Evolutionary conservation across 768 basidiomycete genomes (phyloP).

Genomic region (Pleurotus eryngii): DNA sequence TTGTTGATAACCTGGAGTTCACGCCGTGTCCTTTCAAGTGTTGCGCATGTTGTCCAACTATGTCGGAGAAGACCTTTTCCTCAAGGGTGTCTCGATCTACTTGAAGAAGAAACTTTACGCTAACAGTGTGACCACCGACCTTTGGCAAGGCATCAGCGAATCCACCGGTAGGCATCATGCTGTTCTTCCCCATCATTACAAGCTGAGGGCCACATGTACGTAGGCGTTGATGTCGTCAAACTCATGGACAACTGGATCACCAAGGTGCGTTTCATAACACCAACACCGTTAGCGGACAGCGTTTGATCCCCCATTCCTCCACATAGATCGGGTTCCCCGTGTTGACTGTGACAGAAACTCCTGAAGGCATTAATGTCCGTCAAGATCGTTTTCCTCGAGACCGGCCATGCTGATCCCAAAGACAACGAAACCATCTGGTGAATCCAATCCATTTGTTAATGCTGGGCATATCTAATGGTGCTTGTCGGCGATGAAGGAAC

Average conservation of each 20-base stretch:
- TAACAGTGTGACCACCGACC: slow-evolving; percentile 80
- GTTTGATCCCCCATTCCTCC: neutral
- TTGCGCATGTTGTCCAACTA: slow-evolving; percentile 89
- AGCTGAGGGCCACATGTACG: too few relatives aligned
- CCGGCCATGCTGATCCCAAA: slow-evolving; percentile 70
- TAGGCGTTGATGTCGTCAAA: slow-evolving; percentile 64
- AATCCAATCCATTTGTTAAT: slow-evolving; percentile 2
- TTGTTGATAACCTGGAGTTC: neutral
- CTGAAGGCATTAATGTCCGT: slow-evolving; percentile 68
- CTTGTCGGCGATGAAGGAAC: slow-evolving; percentile 44
- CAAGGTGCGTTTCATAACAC: slow-evolving; percentile 44
- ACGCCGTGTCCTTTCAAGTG: slow-evolving; percentile 38
- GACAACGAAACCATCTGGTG: slow-evolving; percentile 90
- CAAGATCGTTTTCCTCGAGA: slow-evolving; percentile 95
- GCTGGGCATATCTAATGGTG: slow-evolving; percentile 1
- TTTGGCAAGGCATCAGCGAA: slow-evolving; percentile 82
- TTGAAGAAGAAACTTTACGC: slow-evolving; percentile 84
- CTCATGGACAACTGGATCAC: slow-evolving; percentile 93
- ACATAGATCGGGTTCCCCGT: slow-evolving; percentile 78
- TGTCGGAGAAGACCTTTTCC: slow-evolving; percentile 86
- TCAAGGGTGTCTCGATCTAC: slow-evolving; percentile 87
- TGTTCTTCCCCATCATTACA: neutral
- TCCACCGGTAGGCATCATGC: slow-evolving; percentile 48
- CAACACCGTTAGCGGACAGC: too few relatives aligned
- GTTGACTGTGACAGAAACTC: slow-evolving; percentile 76